Base-by-base conservation (phyloP, 2,329 filamentous ascomycete species). In the Diaporthe caulivora region DNA sequence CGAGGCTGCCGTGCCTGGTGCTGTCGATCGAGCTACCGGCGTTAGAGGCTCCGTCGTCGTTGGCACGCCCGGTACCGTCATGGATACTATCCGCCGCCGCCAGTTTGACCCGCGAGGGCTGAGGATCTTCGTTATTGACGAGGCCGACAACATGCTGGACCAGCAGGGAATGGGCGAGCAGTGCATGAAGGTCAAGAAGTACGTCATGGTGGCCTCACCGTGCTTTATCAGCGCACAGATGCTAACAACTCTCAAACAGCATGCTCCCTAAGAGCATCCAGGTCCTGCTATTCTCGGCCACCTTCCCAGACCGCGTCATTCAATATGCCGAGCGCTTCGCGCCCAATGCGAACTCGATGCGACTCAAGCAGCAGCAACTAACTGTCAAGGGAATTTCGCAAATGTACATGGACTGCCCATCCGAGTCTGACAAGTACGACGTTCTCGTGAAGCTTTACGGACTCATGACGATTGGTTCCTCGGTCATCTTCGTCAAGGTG, bases 91-190 rank as follows among this genome's bases (percentile, higher is more conserved):
- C 79, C 92, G 92, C 79, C 91, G 92, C 78, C 89, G 91, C 77
- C 89, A 94, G 80, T 89, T 99, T 76, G 91, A 97, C 78, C 84
- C 91, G 0, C 90, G 88, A 24, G 85, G 91, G 73, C 87, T 99
- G 77, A 94, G 92, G 82, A 90, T 97, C 11, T 89, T 99, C 75
- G 96, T 98, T 72, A 89, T 99, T 70, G 97, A 99, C 80, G 97
- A 99, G 86, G 97, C 97, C 72, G 97, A 99, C 85, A 98, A 98
- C 85, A 99, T 99, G 97, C 87, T 99, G 74, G 97, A 98, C 80
- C 93, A 96, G 83, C 95, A 98, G 84, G 96, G 97, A 68, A 88
- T 99, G 71, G 97, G 97, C 69, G 97, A 98, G 74, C 97, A 99
- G 84, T 98, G 96, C 83, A 90, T 95, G 78, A 92, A 95, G 77